Conservation (phyloP, 2,329 filamentous ascomycete species). For the Nothophaeocryptopus gaeumannii region DNA sequence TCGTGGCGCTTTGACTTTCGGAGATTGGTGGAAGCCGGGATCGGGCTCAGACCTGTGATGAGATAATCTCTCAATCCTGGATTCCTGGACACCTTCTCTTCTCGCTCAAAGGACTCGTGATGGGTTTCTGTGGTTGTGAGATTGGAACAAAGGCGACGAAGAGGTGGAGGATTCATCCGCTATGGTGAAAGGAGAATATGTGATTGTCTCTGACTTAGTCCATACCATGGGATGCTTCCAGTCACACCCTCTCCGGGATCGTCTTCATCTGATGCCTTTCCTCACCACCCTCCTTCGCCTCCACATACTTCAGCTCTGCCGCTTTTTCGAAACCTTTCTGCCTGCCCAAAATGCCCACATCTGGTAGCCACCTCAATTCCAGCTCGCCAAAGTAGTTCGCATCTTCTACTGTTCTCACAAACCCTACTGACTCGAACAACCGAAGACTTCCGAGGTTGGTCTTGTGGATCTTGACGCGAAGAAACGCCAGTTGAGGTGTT, state of each 20-base stretch:
- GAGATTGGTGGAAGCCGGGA: too few species aligned
- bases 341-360: slow-evolving; percentile 12
- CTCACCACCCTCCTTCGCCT: too few species aligned
- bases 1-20: too few species aligned
- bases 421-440: slow-evolving; percentile 61
- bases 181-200: slow-evolving; percentile 10
- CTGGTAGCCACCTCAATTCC: slow-evolving; percentile 50
- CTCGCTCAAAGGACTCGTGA: too few species aligned
- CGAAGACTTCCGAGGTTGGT: slow-evolving; percentile 56
- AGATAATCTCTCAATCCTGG: too few species aligned
- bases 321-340: slow-evolving; percentile 21
- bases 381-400: slow-evolving; percentile 68
- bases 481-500: slow-evolving; percentile 38
- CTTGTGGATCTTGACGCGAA: slow-evolving; percentile 62
- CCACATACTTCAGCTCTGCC: slow-evolving; percentile 10
- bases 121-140: too few species aligned
- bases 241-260: too few species aligned
- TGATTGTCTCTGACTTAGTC: slow-evolving; percentile 4
- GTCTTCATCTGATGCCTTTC: too few species aligned
- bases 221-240: too few species aligned
- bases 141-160: background rate
- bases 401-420: slow-evolving; percentile 47
- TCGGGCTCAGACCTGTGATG: too few species aligned
- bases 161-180: background rate
- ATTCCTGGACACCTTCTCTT: too few species aligned